These are phyloP conservation scores for Calocera viscosa DNA, from an alignment of 768 basidiomycete genomes.

Conservation along the genomic window DNA sequence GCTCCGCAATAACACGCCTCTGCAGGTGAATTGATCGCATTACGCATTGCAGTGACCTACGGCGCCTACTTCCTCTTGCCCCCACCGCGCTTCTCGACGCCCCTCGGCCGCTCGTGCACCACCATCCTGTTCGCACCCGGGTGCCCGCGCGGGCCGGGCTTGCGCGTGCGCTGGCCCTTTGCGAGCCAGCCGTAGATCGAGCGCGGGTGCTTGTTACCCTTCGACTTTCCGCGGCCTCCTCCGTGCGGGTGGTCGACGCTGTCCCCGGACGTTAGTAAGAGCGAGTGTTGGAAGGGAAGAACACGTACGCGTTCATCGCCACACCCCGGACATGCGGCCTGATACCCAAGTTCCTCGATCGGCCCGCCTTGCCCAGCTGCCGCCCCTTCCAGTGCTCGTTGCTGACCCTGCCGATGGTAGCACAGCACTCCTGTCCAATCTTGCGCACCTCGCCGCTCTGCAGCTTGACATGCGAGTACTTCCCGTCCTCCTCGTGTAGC, in stretches of 20 bases:
- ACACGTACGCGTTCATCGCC: constrained; percentile 84
- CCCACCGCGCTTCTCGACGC: constrained; percentile 35
- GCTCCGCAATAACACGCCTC: too few relatives aligned
- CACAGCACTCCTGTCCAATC: constrained; percentile 61
- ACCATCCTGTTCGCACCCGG: constrained; percentile 87
- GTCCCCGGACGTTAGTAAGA: not conserved
- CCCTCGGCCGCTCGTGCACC: constrained; percentile 70
- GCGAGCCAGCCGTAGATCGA: constrained; percentile 89
- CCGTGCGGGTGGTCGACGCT: constrained; percentile 90
- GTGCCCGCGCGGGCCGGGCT: constrained; percentile 81
- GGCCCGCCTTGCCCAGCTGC: constrained; percentile 81
- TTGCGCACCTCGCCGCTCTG: constrained; percentile 88
- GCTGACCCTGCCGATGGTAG: constrained; percentile 83
- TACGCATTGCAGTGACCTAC: not conserved
- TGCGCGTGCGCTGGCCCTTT: constrained; percentile 84
- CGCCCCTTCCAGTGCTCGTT: constrained; percentile 81
- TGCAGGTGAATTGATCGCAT: not conserved
- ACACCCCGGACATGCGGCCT: constrained; percentile 84
- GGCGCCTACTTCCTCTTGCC: not conserved
- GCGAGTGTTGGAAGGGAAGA: not conserved
- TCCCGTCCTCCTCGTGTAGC: constrained; percentile 54
- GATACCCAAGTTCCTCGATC: constrained; percentile 73
- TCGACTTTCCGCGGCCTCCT: constrained; percentile 95
- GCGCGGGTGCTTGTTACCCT: constrained; percentile 87
- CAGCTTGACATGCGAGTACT: constrained; percentile 71